These are phyloP conservation scores for Yamadazyma membranifaciens DNA, from an alignment of 1,139 yeast species.

Conservation along the genomic window DNA sequence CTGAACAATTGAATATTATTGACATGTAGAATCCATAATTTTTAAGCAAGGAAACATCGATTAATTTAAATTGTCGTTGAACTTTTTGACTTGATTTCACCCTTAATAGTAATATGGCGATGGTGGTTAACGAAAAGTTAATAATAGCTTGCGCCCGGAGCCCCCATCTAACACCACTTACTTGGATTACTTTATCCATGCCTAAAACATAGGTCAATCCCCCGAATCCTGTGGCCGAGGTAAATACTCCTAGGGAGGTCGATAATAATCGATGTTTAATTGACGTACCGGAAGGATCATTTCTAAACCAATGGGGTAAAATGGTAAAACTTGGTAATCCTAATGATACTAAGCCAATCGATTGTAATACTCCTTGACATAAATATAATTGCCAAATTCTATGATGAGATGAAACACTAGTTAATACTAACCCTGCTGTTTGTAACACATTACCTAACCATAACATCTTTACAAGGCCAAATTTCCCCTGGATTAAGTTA, in stretches of 20 bases:
- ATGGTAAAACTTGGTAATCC: slow-evolving; percentile 37
- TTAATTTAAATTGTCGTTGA: slow-evolving; percentile 19
- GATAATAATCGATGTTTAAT: slow-evolving; percentile 19
- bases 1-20: slow-evolving; percentile 28
- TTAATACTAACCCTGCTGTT: slow-evolving; percentile 42
- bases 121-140: slow-evolving; percentile 24
- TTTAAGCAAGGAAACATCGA: slow-evolving; percentile 8
- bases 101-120: slow-evolving; percentile 21
- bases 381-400: slow-evolving; percentile 34
- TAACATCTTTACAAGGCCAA: slow-evolving; percentile 31
- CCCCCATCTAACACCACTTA: slow-evolving; percentile 37
- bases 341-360: slow-evolving; percentile 27
- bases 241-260: slow-evolving; percentile 41
- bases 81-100: slow-evolving; percentile 11
- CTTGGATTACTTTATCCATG: slow-evolving; percentile 26
- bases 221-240: slow-evolving; percentile 48
- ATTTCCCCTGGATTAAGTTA: slow-evolving; percentile 25
- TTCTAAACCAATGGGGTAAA: slow-evolving; percentile 62
- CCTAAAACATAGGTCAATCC: slow-evolving; percentile 26
- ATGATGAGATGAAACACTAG: slow-evolving; percentile 36
- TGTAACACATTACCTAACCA: slow-evolving; percentile 37
- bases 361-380: slow-evolving; percentile 30
- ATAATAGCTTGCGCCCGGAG: slow-evolving; percentile 35
- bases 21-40: slow-evolving; percentile 28
- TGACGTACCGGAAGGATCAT: slow-evolving; percentile 31